Base-by-base conservation (phyloP, 441 rosid species). In the Dalechampia spathulata region DNA sequence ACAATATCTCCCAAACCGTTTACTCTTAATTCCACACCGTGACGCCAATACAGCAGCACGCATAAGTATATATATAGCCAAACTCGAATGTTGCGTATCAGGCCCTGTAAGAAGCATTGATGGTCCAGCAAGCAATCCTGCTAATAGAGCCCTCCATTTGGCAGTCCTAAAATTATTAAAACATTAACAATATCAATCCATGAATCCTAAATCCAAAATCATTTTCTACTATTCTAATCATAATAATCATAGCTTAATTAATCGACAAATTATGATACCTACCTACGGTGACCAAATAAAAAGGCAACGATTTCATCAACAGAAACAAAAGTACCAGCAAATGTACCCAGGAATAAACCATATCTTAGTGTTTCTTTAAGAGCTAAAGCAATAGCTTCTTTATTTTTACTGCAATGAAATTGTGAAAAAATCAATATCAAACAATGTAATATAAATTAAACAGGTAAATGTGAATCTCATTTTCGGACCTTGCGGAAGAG, bases 1-100 rank as follows among this genome's bases (percentile, higher is more conserved):
- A 66, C 96, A 91, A 14, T 78, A 52, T 41, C 61, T 68, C 60
- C 91, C 93, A 57, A 91, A 84, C 46, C 78, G 82, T 55, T 77
- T 80, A 69, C 98, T 91, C 61, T 91, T 91, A 60, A 91, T 88
- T 17, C 98, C 98, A 48, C 96, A 91, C 0, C 93, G 89, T 0
- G 94, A 84, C 7, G 95, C 96, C 71, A 92, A 79, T 11, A 92
- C 98, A 6, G 91, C 80, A 16, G 98, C 98, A n/a, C 88, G 93
- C 91, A 92, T 84, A 49, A 92, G 70, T 61, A 88, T 86, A 73
- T 92, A 92, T 34, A 88, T 75, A 50, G 96, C 90, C 72, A 88
- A 75, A 70, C 93, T 82, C 0, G 79, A 88, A 59, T 91, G 98
- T 65, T 80, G 85, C 0, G 90, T 79, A 38, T 83, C 78, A n/a